Base-by-base conservation (phyloP, 2,329 filamentous ascomycete species). In the Talaromyces sp. region DNA sequence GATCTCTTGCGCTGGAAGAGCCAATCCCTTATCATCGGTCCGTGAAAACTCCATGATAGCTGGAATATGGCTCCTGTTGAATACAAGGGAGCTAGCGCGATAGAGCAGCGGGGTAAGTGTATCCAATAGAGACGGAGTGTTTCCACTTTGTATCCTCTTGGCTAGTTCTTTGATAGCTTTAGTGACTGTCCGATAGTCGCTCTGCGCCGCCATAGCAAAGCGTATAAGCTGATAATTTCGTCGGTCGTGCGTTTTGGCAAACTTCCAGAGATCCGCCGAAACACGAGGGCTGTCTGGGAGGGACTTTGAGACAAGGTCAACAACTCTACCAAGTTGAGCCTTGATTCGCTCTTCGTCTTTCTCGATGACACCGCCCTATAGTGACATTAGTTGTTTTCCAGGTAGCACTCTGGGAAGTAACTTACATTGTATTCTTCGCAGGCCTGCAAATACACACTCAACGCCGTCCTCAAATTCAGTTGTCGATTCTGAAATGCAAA, bases 11-110 rank as follows among this genome's bases (percentile, higher is more conserved):
- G 95, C 93, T 14, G 90, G 87, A 21, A 84, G 80, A 5, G 89
- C 91, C 56, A 97, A 81, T 0, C 88, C 88, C 56, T 90, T 86
- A 70, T 93, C 89, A 71, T 97, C 89, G 9, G 87, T 93, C 70
- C 92, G 88, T 11, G 93, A 92, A 70, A 89, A 90, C 63, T 92
- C 88, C 80, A 98, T 91, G 66, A 98, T 93, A 0, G 91, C 88
- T 2, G 93, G 87, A 18, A 99, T 87, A 73, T 99, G 93, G 73
- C 93, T 98, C 71, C 91, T 88, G 78, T 97, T 99, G 79, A 96
- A 97, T 67, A 96, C 85, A 66, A 99, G 83, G 63, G 91, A 88
- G 37, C 91, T 89, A 61, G 88, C 88, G 48, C 92, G 87, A 73
- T 96, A 96, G 4, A 98, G 80, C 16, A 99, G 81, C 5, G 92